Evolutionary conservation across 2,329 filamentous ascomycete species (phyloP).

Genomic region (Xylaria sp.): DNA sequence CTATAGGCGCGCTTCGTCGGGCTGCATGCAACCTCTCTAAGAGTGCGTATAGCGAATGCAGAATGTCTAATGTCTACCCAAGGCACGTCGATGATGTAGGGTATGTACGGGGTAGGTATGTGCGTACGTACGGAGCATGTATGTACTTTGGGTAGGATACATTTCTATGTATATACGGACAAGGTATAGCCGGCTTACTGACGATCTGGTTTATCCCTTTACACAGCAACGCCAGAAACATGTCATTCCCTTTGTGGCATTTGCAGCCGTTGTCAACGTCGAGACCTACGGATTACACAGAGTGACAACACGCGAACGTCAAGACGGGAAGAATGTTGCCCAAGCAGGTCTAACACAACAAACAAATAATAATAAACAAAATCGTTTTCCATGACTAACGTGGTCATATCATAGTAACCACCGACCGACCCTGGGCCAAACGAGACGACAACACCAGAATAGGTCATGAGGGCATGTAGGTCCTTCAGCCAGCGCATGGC

Average conservation of each 20-base stretch:
- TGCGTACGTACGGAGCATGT: not conserved
- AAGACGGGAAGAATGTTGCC: slow-evolving; percentile 10
- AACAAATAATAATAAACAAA: not conserved
- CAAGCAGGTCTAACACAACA: not conserved
- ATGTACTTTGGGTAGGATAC: not conserved
- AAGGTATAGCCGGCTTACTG: slow-evolving; percentile 1
- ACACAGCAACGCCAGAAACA: slow-evolving; percentile 13
- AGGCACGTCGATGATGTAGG: not conserved
- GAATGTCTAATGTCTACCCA: too few relatives aligned
- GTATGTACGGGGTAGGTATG: not conserved
- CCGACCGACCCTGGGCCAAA: not conserved
- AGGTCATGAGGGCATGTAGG: not conserved
- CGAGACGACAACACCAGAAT: not conserved
- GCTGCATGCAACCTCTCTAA: slow-evolving; percentile 11
- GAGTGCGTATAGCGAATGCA: not conserved
- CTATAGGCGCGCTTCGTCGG: slow-evolving; percentile 9
- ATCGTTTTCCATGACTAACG: too few relatives aligned
- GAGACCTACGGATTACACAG: slow-evolving; percentile 15
- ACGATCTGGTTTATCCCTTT: slow-evolving; percentile 5
- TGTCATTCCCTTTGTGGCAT: slow-evolving; percentile 15
- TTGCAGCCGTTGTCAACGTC: slow-evolving; percentile 1
- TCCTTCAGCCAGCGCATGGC: not conserved
- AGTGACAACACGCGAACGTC: not conserved
- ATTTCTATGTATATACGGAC: not conserved
- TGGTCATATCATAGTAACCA: slow-evolving; percentile 3